Evolutionary conservation across 371 early-diverging fungal species (phyloP).

Genomic region (Rhizopus stolonifer): DNA sequence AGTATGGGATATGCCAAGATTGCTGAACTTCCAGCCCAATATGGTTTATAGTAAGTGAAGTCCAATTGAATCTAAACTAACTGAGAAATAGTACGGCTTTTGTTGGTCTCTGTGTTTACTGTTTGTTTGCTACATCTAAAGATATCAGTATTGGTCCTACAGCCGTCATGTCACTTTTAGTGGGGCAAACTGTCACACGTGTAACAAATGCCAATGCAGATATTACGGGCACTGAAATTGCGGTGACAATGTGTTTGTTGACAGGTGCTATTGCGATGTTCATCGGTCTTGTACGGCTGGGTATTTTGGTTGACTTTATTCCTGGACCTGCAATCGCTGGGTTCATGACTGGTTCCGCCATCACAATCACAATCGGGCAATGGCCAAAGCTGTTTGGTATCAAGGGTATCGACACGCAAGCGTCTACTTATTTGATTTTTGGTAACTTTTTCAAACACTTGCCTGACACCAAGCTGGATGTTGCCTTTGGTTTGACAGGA

Average conservation of each 20-base stretch:
- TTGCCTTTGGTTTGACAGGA: conserved; percentile 51
- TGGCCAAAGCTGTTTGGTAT: conserved; percentile 76
- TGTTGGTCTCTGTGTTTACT: conserved; percentile 78
- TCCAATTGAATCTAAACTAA: not conserved
- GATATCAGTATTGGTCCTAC: conserved; percentile 91
- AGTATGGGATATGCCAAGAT: conserved; percentile 85
- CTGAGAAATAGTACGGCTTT: conserved; percentile 48
- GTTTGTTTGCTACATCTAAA: conserved; percentile 81
- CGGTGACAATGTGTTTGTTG: conserved; percentile 58
- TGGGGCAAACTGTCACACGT: conserved; percentile 65
- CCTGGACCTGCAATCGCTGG: conserved; percentile 72
- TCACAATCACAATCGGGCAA: conserved; percentile 80
- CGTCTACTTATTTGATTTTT: conserved; percentile 56
- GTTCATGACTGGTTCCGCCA: conserved; percentile 78
- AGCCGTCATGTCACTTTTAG: conserved; percentile 81
- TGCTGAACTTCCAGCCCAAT: conserved; percentile 77
- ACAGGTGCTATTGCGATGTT: conserved; percentile 64
- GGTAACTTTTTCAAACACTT: conserved; percentile 53
- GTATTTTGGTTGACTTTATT: conserved; percentile 89
- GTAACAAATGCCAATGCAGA: conserved; percentile 33
- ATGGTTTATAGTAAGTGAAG: conserved; percentile 80
- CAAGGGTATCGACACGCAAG: conserved; percentile 60
- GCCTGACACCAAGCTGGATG: conserved; percentile 50
- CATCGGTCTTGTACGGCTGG: conserved; percentile 78
- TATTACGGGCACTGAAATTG: conserved; percentile 48